phyloP scores from a whole-genome alignment of 768 basidiomycete species.

The Clathrus columnatus region DNA sequence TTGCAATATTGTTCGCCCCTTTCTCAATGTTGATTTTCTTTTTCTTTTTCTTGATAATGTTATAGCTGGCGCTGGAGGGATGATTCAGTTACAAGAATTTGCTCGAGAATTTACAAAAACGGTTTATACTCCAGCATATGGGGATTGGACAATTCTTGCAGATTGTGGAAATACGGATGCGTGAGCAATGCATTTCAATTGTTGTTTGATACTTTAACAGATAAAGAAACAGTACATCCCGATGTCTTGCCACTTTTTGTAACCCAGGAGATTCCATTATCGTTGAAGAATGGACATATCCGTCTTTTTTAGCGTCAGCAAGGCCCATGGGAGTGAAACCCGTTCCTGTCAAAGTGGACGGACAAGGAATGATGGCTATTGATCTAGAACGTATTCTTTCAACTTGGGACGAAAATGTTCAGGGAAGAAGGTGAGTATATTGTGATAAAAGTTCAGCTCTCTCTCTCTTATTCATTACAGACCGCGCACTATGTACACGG shows the following conservation, averaged over 20 bases:
- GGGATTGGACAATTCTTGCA: slow-evolving; percentile 47
- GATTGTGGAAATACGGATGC: slow-evolving; percentile 69
- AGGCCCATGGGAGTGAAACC: slow-evolving; percentile 34
- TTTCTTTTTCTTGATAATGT: neutral
- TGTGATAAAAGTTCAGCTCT: slow-evolving; percentile 6
- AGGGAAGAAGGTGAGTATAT: slow-evolving; percentile 23
- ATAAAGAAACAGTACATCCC: slow-evolving; percentile 44
- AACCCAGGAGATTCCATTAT: slow-evolving; percentile 57
- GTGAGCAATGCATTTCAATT: slow-evolving; percentile 14
- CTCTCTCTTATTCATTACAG: slow-evolving; percentile 28
- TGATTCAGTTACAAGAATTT: slow-evolving; percentile 48
- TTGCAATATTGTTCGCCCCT: slow-evolving; percentile 57
- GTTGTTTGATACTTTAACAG: slow-evolving; percentile 11
- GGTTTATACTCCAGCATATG: slow-evolving; percentile 49
- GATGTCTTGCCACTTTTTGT: slow-evolving; percentile 49
- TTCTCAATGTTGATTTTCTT: neutral
- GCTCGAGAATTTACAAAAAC: slow-evolving; percentile 46
- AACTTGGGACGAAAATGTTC: slow-evolving; percentile 54
- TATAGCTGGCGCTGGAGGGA: slow-evolving; percentile 39
- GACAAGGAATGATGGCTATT: slow-evolving; percentile 54
- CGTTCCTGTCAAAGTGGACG: slow-evolving; percentile 60
- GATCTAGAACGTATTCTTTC: slow-evolving; percentile 49
- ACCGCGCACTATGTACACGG: slow-evolving; percentile 64
- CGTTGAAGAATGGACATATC: slow-evolving; percentile 69
- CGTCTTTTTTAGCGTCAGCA: slow-evolving; percentile 37